phyloP scores from a whole-genome alignment of 768 basidiomycete genomes.

The Xerocomellus dryophilus region DNA sequence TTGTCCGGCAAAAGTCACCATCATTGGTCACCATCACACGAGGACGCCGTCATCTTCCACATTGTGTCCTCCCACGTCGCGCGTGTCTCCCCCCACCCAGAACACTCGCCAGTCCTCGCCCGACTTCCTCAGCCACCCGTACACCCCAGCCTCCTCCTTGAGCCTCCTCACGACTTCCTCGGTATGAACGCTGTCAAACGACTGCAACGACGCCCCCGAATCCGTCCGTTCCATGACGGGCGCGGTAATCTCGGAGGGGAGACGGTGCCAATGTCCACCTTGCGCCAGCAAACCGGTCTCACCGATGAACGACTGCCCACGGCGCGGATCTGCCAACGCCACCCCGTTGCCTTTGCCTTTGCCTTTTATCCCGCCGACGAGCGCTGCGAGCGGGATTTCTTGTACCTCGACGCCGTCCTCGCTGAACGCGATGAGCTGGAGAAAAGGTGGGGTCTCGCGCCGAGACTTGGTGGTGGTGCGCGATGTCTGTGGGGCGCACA shows the following conservation, averaged over 20 bases:
- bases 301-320: slow-evolving; percentile 62
- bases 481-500: slow-evolving; percentile 37
- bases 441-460: slow-evolving; percentile 35
- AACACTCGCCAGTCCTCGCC: slow-evolving; percentile 75
- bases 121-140: slow-evolving; percentile 77
- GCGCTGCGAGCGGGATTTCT: slow-evolving; percentile 55
- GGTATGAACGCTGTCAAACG: slow-evolving; percentile 51
- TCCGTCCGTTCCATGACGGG: slow-evolving; percentile 41
- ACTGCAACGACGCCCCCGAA: slow-evolving; percentile 43
- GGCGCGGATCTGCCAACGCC: slow-evolving; percentile 42
- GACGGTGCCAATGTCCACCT: slow-evolving; percentile 50
- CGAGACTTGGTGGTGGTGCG: background rate
- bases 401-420: slow-evolving; percentile 73
- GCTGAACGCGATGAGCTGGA: slow-evolving; percentile 70
- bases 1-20: background rate
- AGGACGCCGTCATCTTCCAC: slow-evolving; percentile 34
- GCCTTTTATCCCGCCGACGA: slow-evolving; percentile 33
- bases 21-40: slow-evolving; percentile 14
- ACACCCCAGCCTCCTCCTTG: slow-evolving; percentile 61
- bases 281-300: slow-evolving; percentile 47
- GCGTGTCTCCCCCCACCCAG: slow-evolving; percentile 68
- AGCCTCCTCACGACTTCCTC: slow-evolving; percentile 47
- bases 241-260: slow-evolving; percentile 21
- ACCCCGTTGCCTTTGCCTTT: slow-evolving; percentile 45
- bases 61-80: slow-evolving; percentile 21